phyloP scores from a whole-genome alignment of 495 filamentous ascomycete species.

The Talaromyces thailandensis region DNA sequence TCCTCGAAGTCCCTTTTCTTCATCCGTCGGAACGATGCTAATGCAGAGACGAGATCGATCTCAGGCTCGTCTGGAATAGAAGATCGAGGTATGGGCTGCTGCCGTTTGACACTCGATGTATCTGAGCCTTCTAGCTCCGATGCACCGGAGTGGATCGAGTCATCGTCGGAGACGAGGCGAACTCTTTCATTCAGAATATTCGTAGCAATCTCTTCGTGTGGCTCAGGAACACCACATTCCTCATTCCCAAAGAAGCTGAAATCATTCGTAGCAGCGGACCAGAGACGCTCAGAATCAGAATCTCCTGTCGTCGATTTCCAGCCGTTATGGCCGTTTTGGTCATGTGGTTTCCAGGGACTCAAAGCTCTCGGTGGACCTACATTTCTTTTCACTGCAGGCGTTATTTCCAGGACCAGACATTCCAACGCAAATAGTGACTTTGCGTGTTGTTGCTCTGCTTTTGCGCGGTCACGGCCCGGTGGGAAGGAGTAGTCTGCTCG shows the following conservation, averaged over 20 bases:
- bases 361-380: conserved; percentile 9
- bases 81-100: not conserved
- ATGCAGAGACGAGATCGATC: conserved; percentile 39
- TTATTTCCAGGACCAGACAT: conserved; percentile 49
- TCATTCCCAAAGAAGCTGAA: conserved; percentile 60
- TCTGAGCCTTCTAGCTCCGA: conserved; percentile 10
- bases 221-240: conserved; percentile 38
- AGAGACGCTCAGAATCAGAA: conserved; percentile 49
- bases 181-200: conserved; percentile 37
- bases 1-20: conserved; percentile 39
- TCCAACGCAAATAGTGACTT: conserved; percentile 45
- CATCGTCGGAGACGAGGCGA: conserved; percentile 24
- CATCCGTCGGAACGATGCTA: conserved; percentile 36
- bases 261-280: conserved; percentile 49
- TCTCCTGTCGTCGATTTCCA: conserved; percentile 53
- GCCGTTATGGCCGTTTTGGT: conserved; percentile 21
- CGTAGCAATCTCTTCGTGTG: conserved; percentile 29
- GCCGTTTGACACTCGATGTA: not conserved
- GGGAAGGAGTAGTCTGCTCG: conserved; percentile 40
- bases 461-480: conserved; percentile 33
- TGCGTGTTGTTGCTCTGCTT: conserved; percentile 33
- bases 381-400: conserved; percentile 18
- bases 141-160: conserved; percentile 11
- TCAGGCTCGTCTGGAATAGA: conserved; percentile 12
- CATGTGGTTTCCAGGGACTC: conserved; percentile 30